Percentiles rank a stretch among this genome's conserved stretches.
Evolutionary conservation across 768 basidiomycete genomes (phyloP).

Genomic region (Suillus americanus): DNA sequence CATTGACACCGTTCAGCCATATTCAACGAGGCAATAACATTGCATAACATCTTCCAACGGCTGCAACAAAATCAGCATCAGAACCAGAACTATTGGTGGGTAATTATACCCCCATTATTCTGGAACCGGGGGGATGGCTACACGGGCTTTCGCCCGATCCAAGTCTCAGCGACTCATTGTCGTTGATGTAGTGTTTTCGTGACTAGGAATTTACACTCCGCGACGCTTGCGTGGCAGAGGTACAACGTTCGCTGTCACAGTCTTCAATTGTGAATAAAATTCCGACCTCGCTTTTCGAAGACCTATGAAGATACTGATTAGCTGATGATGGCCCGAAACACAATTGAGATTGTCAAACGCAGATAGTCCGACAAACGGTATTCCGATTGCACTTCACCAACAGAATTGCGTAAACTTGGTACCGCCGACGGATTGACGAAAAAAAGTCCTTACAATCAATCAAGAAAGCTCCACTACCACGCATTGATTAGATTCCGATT

Average conservation of each 20-base stretch:
- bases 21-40: constrained; percentile 2
- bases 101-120: constrained; percentile 1
- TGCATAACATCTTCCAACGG: neutral
- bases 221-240: constrained; percentile 28
- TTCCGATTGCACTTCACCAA: neutral
- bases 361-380: neutral
- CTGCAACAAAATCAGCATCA: neutral
- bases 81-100: neutral
- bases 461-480: neutral
- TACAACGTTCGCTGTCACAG: neutral
- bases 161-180: neutral
- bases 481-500: neutral
- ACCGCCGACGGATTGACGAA: neutral
- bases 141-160: neutral
- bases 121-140: neutral
- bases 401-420: neutral
- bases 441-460: neutral
- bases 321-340: neutral
- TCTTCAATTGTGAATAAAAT: neutral
- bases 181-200: neutral
- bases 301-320: neutral
- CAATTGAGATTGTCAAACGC: neutral
- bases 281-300: neutral
- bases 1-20: neutral
- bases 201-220: constrained; percentile 27